phyloP scores from a whole-genome alignment of 805 yeast species.

The Clavispora vitiphila region DNA sequence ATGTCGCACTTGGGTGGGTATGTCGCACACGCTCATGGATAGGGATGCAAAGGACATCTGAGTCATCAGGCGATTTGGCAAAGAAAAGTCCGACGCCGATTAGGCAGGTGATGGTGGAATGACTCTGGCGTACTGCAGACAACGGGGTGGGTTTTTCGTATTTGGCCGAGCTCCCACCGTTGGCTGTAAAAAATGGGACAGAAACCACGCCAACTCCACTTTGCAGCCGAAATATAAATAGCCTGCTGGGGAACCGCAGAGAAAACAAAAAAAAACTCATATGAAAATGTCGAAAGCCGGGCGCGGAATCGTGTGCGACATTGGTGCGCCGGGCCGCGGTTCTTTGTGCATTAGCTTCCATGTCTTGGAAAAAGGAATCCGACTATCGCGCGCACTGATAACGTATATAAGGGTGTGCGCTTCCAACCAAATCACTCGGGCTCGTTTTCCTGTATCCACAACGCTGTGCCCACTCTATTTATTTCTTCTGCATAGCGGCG shows the following conservation, averaged over 20 bases:
- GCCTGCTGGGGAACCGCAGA: not conserved
- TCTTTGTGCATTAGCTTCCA: not conserved
- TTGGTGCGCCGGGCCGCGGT: not conserved
- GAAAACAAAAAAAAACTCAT: too few relatives aligned
- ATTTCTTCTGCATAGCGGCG: not conserved
- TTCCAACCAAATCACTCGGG: not conserved
- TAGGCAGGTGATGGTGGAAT: not conserved
- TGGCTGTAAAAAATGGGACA: not conserved
- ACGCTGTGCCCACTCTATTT: not conserved
- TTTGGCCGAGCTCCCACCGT: not conserved
- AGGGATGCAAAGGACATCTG: not conserved
- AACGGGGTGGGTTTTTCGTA: not conserved
- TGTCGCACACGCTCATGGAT: too few relatives aligned
- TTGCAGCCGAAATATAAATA: too few relatives aligned
- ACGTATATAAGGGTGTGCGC: not conserved
- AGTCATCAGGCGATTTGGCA: not conserved
- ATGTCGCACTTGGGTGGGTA: too few relatives aligned
- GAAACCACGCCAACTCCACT: not conserved
- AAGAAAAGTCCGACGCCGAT: not conserved
- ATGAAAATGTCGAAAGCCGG: not conserved
- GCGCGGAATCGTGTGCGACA: not conserved
- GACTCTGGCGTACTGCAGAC: not conserved
- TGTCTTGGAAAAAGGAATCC: not conserved
- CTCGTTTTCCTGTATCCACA: not conserved
- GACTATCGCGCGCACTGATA: not conserved